Evolutionary conservation across 108 stramenopile genomes (phyloP).

Genomic region (Cyclostephanos invisitatus): DNA sequence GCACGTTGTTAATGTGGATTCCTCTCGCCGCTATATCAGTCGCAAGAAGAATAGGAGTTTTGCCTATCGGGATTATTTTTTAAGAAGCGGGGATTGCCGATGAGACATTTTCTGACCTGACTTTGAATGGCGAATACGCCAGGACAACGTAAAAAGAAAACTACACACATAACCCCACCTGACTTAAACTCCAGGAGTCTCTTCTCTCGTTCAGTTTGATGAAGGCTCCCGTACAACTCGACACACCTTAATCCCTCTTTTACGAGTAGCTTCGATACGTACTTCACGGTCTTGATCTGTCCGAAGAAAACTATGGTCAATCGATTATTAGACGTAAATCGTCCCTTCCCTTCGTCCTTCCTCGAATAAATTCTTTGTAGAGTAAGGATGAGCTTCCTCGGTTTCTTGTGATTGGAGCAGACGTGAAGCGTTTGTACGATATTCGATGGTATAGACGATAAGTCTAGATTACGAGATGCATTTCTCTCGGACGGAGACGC

Average conservation of each 20-base stretch:
- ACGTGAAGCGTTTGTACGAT: slow-evolving; percentile 84
- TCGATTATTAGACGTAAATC: slow-evolving; percentile 19
- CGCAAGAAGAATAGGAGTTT: slow-evolving; percentile 83
- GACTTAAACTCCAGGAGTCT: slow-evolving; percentile 53
- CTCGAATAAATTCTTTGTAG: slow-evolving; percentile 53
- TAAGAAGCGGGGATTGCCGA: slow-evolving; percentile 8
- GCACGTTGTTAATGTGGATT: slow-evolving; percentile 85
- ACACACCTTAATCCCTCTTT: slow-evolving; percentile 60
- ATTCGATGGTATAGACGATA: slow-evolving; percentile 71
- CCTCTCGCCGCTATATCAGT: slow-evolving; percentile 98
- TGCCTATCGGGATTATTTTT: slow-evolving; percentile 48
- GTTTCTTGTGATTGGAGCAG: slow-evolving; percentile 84
- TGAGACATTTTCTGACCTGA: background rate
- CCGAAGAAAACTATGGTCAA: slow-evolving; percentile 62
- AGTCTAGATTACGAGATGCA: slow-evolving; percentile 24
- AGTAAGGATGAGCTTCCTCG: slow-evolving; percentile 71
- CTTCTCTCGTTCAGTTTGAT: slow-evolving; percentile 55
- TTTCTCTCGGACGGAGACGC: slow-evolving; percentile 3
- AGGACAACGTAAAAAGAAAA: background rate
- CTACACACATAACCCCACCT: slow-evolving; percentile 21
- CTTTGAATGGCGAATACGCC: background rate
- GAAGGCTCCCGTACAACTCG: slow-evolving; percentile 67
- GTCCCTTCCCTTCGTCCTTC: slow-evolving; percentile 16
- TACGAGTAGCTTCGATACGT: slow-evolving; percentile 49
- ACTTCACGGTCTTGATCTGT: slow-evolving; percentile 69